phyloP scores from a whole-genome alignment of 495 filamentous ascomycete genomes.

The Physcia stellaris region DNA sequence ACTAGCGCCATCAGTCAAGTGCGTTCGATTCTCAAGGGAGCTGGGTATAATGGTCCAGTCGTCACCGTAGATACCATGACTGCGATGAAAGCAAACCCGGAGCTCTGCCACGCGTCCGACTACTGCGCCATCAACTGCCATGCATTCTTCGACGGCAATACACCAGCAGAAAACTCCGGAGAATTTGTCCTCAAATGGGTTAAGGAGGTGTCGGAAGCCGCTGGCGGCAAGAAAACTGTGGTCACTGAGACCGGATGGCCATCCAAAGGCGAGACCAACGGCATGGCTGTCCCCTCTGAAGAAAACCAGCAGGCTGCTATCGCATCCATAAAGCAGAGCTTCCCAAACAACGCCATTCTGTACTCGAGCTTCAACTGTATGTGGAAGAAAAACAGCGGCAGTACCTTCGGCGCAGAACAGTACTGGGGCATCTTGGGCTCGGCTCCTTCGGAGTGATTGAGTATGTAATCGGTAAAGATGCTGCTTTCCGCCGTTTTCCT shows the following conservation, averaged over 20 bases:
- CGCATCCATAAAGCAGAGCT: conserved; percentile 41
- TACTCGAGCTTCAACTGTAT: conserved; percentile 64
- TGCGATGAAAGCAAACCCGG: conserved; percentile 47
- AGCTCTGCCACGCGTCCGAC: conserved; percentile 59
- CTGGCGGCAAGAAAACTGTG: conserved; percentile 41
- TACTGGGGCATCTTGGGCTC: conserved; percentile 11
- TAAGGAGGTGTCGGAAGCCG: conserved; percentile 32
- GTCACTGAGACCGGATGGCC: conserved; percentile 86
- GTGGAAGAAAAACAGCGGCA: conserved; percentile 60
- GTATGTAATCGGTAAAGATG: too few relatives aligned
- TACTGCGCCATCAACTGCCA: conserved; percentile 74
- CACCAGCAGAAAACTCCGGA: conserved; percentile 44
- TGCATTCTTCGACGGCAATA: conserved; percentile 63
- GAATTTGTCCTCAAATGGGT: conserved; percentile 42
- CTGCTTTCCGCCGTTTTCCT: too few relatives aligned
- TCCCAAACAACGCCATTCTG: conserved; percentile 42
- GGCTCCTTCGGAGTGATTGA: conserved; percentile 5
- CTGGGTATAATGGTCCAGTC: conserved; percentile 60
- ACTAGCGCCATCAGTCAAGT: conserved; percentile 40
- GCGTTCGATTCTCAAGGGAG: conserved; percentile 37
- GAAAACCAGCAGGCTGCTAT: conserved; percentile 53
- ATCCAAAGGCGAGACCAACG: conserved; percentile 45
- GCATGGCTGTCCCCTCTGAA: conserved; percentile 44
- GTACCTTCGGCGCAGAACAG: conserved; percentile 34
- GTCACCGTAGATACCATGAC: conserved; percentile 70